phyloP scores from a whole-genome alignment of 306 rosid genomes.

The Prunus mume region DNA sequence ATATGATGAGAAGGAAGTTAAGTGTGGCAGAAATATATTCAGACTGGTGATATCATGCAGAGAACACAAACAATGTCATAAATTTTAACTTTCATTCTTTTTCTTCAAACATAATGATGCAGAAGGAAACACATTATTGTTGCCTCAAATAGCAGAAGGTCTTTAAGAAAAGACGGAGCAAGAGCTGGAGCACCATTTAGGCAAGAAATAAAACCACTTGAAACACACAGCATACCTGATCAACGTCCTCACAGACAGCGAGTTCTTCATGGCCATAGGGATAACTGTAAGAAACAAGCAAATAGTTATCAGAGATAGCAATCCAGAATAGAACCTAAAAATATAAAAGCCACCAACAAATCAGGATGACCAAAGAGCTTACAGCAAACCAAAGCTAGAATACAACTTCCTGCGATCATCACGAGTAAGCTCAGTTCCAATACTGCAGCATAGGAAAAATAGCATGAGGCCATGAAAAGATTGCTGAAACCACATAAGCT shows the following conservation, averaged over 20 bases:
- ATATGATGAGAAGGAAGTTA: neutral
- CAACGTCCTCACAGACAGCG: slow-evolving; percentile 89
- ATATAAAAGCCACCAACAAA: neutral
- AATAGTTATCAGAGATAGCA: slow-evolving; percentile 15
- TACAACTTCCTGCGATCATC: slow-evolving; percentile 91
- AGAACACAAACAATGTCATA: neutral
- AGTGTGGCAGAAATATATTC: neutral
- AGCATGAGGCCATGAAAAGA: slow-evolving; percentile 1
- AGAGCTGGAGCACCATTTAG: neutral
- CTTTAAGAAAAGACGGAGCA: neutral
- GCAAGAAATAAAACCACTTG: slow-evolving; percentile 11
- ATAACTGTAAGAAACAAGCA: slow-evolving; percentile 48
- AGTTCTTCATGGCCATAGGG: slow-evolving; percentile 99
- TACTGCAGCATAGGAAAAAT: slow-evolving; percentile 47
- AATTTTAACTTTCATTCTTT: neutral
- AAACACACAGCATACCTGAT: slow-evolving; percentile 61
- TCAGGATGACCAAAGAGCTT: slow-evolving; percentile 36
- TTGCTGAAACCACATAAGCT: neutral
- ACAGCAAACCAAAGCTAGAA: slow-evolving; percentile 93
- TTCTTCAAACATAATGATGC: neutral
- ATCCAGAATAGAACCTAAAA: slow-evolving; percentile 19
- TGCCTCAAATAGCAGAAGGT: neutral
- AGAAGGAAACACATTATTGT: neutral
- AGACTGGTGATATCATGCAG: neutral
- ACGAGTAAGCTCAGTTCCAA: slow-evolving; percentile 97